Percentiles rank a stretch among this genome's conserved stretches.
Conservation (phyloP, 441 rosid species). For the Gossypium gossypioides region DNA sequence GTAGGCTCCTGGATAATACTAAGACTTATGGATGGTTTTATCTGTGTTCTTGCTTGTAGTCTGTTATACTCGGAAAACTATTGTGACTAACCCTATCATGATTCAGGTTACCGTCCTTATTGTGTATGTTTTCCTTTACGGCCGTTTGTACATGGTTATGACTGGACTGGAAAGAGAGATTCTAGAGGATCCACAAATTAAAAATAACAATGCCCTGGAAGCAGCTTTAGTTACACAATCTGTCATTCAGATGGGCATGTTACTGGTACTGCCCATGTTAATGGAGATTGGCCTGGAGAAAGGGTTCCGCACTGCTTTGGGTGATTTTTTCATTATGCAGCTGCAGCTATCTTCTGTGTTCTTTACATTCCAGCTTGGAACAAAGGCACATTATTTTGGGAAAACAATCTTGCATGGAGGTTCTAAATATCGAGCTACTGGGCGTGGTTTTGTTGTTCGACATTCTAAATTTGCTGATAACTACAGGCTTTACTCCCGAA, state of each 20-base stretch:
- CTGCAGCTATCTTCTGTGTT: constrained; percentile 75
- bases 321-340: constrained; percentile 79
- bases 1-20: neutral
- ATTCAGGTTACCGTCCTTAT: constrained; percentile 68
- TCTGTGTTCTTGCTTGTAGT: neutral
- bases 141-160: constrained; percentile 76
- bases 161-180: constrained; percentile 70
- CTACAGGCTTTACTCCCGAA: constrained; percentile 79
- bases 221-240: constrained; percentile 86
- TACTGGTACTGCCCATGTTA: constrained; percentile 85
- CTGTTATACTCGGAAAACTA: neutral
- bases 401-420: constrained; percentile 88
- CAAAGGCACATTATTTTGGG: constrained; percentile 79
- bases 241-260: constrained; percentile 73
- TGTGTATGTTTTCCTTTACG: constrained; percentile 74
- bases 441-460: constrained; percentile 85
- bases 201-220: constrained; percentile 60
- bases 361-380: constrained; percentile 85
- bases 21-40: neutral
- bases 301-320: constrained; percentile 79
- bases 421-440: constrained; percentile 78
- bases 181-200: constrained; percentile 33
- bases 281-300: constrained; percentile 94
- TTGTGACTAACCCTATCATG: constrained; percentile 4
- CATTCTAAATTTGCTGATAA: constrained; percentile 90